Evolutionary conservation across 805 yeast species (phyloP), one percentile per base, ranked within the genome.

Genomic region (Starmerella floris): DNA sequence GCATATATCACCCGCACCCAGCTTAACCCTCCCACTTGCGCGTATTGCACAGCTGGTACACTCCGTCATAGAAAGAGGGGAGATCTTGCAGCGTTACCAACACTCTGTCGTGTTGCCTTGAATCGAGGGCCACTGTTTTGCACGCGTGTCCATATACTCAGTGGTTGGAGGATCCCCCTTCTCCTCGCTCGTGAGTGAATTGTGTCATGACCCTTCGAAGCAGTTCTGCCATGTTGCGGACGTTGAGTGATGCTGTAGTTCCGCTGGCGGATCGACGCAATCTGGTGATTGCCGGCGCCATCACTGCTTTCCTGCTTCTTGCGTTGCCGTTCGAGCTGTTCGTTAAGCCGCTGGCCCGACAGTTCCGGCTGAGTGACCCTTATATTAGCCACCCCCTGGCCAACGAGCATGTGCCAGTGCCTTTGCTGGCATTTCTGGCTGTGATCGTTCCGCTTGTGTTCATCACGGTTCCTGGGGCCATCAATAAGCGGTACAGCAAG

Each of bases 351-450:
- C 81, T 80, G 57, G 74, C 83, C 57, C 69, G 95, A 54, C 83
- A 79, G 54, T 88, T 88, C 57, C 70, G 66, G 39, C 62, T 87
- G 42, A 76, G 77, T 56, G 95, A 88, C 62, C 58, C 76, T 33
- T 72, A 88, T 0, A 73, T 88, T 31, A 74, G 77, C 40, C 94
- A 83, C 60, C 95, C 96, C 1, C 77, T 94, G 0, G 74, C 72
- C 37, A 68, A 64, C 16, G 94, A 88, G 61, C 68, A 82, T 21
- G 93, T 88, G 2, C 66, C 78, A 8, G 73, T 63, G 31, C 49
- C 60, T n/a, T 59, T 65, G 52, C 67, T 84, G 43, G 62, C 79
- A 15, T 51, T 73, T 11, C 39, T 56, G 17, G 48, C 55, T 2
- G 35, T 55, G 10, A 25, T 51, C 9, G 40, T 60, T 8, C 67